These are phyloP conservation scores for Mycena vulgaris DNA, from an alignment of 768 basidiomycete genomes.

Conservation along the genomic window DNA sequence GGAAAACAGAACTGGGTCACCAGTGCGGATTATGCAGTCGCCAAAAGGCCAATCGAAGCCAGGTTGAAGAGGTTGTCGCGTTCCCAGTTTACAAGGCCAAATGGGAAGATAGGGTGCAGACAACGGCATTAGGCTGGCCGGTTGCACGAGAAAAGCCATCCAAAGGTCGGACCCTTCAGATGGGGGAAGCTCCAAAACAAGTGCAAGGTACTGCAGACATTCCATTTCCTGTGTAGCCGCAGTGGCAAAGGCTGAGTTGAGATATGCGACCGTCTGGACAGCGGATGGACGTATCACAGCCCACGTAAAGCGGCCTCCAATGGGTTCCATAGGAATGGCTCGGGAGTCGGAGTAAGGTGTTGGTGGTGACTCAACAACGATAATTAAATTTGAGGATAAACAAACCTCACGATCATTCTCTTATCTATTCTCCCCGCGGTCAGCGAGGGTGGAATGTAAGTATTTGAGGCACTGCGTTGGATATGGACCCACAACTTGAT, in stretches of 20 bases:
- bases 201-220: slow-evolving; percentile 13
- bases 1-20: not conserved
- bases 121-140: not conserved
- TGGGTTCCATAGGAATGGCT: too few relatives aligned
- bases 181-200: not conserved
- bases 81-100: not conserved
- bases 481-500: too few relatives aligned
- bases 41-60: slow-evolving; percentile 17
- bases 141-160: not conserved
- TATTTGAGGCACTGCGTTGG: too few relatives aligned
- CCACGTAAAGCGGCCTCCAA: slow-evolving; percentile 13
- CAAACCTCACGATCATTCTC: too few relatives aligned
- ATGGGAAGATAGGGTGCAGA: not conserved
- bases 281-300: slow-evolving; percentile 6
- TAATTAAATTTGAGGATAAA: too few relatives aligned
- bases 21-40: slow-evolving; percentile 3
- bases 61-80: not conserved
- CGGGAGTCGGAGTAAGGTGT: too few relatives aligned
- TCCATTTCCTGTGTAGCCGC: not conserved
- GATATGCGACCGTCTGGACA: not conserved
- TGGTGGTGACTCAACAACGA: too few relatives aligned
- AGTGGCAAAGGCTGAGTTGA: not conserved
- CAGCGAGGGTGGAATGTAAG: too few relatives aligned
- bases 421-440: too few relatives aligned
- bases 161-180: not conserved